Evolutionary conservation across 2,329 filamentous ascomycete species (phyloP).

Genomic region (Diaporthe sp.): DNA sequence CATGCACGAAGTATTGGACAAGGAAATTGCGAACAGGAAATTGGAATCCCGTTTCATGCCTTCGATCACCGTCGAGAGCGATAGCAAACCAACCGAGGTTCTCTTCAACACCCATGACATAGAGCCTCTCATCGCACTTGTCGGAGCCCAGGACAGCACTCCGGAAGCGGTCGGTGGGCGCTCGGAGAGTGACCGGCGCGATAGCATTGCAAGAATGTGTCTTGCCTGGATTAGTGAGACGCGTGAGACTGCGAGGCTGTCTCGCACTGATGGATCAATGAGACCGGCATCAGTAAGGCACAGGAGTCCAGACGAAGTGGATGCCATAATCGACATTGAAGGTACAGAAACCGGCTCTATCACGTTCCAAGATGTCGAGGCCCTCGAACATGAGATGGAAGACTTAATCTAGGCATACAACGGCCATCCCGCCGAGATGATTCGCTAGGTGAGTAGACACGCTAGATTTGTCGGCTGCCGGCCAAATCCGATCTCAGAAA

Average conservation of each 20-base stretch:
- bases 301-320: neutral
- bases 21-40: conserved; percentile 13
- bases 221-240: neutral
- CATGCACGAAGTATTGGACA: neutral
- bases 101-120: conserved; percentile 4
- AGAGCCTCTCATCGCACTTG: neutral
- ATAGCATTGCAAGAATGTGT: conserved; percentile 1
- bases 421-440: neutral
- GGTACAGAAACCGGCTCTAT: neutral
- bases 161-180: neutral
- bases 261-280: neutral
- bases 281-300: neutral
- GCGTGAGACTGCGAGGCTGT: neutral
- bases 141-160: neutral
- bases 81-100: neutral
- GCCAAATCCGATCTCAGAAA: neutral
- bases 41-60: neutral
- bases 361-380: neutral
- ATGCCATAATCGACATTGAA: neutral
- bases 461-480: neutral
- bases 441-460: neutral
- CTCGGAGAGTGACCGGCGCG: neutral
- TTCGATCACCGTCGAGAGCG: neutral
- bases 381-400: conserved; percentile 3
- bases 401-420: neutral